These are phyloP conservation scores for Xylariaceae sp. DNA, from an alignment of 2,329 filamentous ascomycete species.

Conservation along the genomic window DNA sequence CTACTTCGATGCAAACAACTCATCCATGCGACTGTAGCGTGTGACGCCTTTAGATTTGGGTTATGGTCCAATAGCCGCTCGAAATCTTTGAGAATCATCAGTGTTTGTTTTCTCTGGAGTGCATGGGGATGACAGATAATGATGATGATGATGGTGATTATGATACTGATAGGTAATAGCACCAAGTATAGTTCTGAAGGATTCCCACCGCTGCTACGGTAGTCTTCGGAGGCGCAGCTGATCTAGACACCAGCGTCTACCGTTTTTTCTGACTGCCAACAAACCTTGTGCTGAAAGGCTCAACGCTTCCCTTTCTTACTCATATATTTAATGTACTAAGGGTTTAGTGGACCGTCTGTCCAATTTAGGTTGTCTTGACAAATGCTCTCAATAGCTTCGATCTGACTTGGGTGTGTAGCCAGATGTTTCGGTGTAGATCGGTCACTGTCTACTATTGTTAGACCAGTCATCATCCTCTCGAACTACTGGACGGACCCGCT, in stretches of 20 bases:
- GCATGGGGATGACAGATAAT: not conserved
- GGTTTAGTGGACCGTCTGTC: constrained; percentile 5
- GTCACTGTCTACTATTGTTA: constrained; percentile 21
- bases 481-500: constrained; percentile 12
- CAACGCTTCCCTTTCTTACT: not conserved
- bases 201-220: constrained; percentile 10
- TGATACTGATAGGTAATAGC: not conserved
- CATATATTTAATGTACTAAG: not conserved
- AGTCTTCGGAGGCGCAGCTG: constrained; percentile 15
- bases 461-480: constrained; percentile 9
- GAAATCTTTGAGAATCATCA: not conserved
- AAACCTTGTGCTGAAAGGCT: not conserved
- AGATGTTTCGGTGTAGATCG: not conserved
- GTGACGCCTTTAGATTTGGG: constrained; percentile 12
- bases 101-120: constrained; percentile 4
- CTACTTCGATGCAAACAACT: constrained; percentile 6
- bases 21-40: constrained; percentile 16
- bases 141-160: too few species aligned
- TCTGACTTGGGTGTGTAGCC: constrained; percentile 6
- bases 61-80: constrained; percentile 5
- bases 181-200: constrained; percentile 9
- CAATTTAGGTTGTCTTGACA: constrained; percentile 21
- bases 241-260: constrained; percentile 3
- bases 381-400: constrained; percentile 12
- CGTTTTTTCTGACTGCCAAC: not conserved